A percentile compares a stretch with the other conserved stretches of the same genome.
Evolutionary conservation across 805 yeast species (phyloP).

Genomic region (Starmerella kuoi): DNA sequence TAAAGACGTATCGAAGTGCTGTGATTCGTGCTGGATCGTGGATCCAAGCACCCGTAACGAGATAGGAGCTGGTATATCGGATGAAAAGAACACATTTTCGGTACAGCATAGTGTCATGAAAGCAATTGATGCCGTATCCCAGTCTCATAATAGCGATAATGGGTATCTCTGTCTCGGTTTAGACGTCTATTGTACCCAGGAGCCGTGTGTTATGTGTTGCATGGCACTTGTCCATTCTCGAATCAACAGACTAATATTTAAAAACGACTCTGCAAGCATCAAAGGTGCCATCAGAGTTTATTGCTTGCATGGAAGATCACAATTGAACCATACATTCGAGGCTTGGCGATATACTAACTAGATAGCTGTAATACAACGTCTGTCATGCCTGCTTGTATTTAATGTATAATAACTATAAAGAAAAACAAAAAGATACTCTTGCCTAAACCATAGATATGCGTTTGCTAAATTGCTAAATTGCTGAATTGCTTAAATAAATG

Average conservation of each 20-base stretch:
- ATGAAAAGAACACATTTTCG: conserved; percentile 33
- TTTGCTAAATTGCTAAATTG: too few relatives aligned
- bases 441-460: too few relatives aligned
- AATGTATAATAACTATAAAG: too few relatives aligned
- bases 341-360: conserved; percentile 46
- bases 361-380: too few relatives aligned
- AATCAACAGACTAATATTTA: conserved; percentile 51
- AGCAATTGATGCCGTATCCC: conserved; percentile 56
- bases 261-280: conserved; percentile 41
- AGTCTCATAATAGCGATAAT: conserved; percentile 24
- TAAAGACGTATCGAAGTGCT: conserved; percentile 25
- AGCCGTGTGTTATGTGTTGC: conserved; percentile 92
- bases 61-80: conserved; percentile 34
- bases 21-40: conserved; percentile 45
- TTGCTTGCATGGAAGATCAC: conserved; percentile 60
- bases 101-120: conserved; percentile 64
- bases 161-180: conserved; percentile 62
- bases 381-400: too few relatives aligned
- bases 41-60: conserved; percentile 39
- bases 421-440: too few relatives aligned
- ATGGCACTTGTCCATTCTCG: conserved; percentile 95
- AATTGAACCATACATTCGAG: conserved; percentile 79
- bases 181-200: conserved; percentile 80
- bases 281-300: conserved; percentile 44
- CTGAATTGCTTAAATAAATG: too few relatives aligned